Evolutionary conservation across 352 stramenopile genomes (phyloP).

Genomic region (Phytopythium litorale): DNA sequence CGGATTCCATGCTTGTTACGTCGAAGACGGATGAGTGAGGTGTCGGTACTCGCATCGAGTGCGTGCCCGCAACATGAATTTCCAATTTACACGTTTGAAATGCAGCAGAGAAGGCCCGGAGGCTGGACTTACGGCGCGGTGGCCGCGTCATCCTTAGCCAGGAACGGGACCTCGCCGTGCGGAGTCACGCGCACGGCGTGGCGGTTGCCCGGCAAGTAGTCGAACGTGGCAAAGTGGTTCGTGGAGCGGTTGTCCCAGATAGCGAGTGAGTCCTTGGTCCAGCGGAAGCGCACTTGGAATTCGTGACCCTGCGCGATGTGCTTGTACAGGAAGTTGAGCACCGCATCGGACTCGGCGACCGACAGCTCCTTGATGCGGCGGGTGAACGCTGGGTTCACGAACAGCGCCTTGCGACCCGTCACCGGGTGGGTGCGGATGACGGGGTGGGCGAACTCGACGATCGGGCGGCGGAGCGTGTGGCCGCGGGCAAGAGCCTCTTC

Average conservation of each 20-base stretch:
- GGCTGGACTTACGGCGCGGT: background rate
- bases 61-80: background rate
- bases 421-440: conserved; percentile 28
- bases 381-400: conserved; percentile 26
- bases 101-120: background rate
- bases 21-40: background rate
- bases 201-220: conserved; percentile 32
- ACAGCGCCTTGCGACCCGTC: conserved; percentile 29
- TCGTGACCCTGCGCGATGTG: conserved; percentile 29
- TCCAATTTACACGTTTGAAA: background rate
- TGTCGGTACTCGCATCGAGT: background rate
- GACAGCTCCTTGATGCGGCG: conserved; percentile 26
- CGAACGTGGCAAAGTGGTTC: conserved; percentile 29
- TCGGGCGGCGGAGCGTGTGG: conserved; percentile 13
- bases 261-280: conserved; percentile 23
- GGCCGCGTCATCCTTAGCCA: background rate
- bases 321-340: conserved; percentile 14
- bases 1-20: no score
- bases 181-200: conserved; percentile 27
- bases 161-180: conserved; percentile 27
- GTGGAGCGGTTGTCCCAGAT: conserved; percentile 33
- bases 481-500: conserved; percentile 11
- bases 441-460: conserved; percentile 19
- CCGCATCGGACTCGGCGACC: conserved; percentile 14
- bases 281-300: conserved; percentile 32